These are phyloP conservation scores for Ceratocystis albifundus DNA, from an alignment of 2,329 filamentous ascomycete genomes.

Conservation along the genomic window DNA sequence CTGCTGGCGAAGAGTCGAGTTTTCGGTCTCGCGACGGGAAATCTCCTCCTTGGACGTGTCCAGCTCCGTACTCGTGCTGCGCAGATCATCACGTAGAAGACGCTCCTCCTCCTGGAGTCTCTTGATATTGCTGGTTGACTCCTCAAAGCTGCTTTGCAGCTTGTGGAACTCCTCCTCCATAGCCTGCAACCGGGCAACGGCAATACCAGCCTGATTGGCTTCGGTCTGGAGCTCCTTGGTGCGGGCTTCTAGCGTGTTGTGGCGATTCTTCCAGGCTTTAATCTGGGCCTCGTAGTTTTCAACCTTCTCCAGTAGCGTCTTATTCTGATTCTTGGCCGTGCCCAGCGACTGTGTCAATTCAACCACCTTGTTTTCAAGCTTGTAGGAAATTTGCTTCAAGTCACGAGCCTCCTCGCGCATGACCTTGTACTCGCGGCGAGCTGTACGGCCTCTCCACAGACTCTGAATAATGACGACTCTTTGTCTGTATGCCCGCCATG, in stretches of 20 bases:
- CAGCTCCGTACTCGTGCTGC: conserved; percentile 66
- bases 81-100: conserved; percentile 69
- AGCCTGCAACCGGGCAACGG: conserved; percentile 73
- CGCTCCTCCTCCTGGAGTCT: conserved; percentile 90
- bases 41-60: conserved; percentile 66
- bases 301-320: conserved; percentile 72
- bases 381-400: conserved; percentile 98
- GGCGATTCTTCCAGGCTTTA: conserved; percentile 87
- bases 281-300: conserved; percentile 94
- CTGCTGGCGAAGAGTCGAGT: conserved; percentile 73
- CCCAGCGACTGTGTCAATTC: conserved; percentile 91
- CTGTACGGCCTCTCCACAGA: conserved; percentile 75
- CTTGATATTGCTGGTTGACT: conserved; percentile 82
- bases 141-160: conserved; percentile 77
- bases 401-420: conserved; percentile 92
- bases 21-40: conserved; percentile 71
- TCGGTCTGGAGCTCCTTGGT: conserved; percentile 92
- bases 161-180: conserved; percentile 96
- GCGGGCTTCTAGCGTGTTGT: conserved; percentile 77
- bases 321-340: conserved; percentile 89
- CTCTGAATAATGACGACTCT: conserved; percentile 86
- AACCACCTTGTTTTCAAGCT: conserved; percentile 98
- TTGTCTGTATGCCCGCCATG: conserved; percentile 79
- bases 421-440: conserved; percentile 76
- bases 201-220: conserved; percentile 94